Percentiles rank a stretch among this genome's conserved stretches.
These are phyloP conservation scores for Thermochaetoides thermophila DNA, from an alignment of 495 filamentous ascomycete genomes.

Conservation along the genomic window DNA sequence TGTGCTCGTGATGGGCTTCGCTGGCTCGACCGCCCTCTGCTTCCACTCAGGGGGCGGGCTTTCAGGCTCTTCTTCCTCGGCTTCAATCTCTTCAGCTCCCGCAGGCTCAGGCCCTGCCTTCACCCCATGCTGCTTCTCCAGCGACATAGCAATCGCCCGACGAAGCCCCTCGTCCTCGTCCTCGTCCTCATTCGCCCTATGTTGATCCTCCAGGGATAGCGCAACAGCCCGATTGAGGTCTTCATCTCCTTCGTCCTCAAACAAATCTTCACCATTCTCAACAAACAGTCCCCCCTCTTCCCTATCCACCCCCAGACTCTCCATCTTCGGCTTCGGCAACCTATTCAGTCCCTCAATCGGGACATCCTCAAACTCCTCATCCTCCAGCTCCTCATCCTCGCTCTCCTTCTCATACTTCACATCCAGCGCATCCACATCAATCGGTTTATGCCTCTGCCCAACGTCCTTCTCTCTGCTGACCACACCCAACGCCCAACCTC, in stretches of 20 bases:
- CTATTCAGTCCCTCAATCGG: constrained; percentile 88
- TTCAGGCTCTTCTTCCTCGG: constrained; percentile 32
- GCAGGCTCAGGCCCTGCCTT: too few relatives aligned
- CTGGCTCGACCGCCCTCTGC: constrained; percentile 37
- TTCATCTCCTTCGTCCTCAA: constrained; percentile 51
- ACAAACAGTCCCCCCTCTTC: constrained; percentile 51
- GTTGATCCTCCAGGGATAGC: constrained; percentile 50
- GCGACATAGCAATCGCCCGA: constrained; percentile 68
- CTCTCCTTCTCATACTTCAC: constrained; percentile 41
- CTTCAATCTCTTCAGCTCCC: constrained; percentile 21
- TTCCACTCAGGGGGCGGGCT: constrained; percentile 36
- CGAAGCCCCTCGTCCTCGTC: constrained; percentile 63
- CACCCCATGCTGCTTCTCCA: constrained; percentile 33
- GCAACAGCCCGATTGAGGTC: constrained; percentile 71
- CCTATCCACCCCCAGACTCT: not conserved
- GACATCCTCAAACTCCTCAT: constrained; percentile 82
- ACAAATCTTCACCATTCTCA: constrained; percentile 20
- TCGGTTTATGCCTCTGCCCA: constrained; percentile 64
- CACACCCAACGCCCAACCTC: constrained; percentile 93
- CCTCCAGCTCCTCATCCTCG: constrained; percentile 53
- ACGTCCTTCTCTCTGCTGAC: constrained; percentile 65
- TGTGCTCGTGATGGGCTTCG: constrained; percentile 35
- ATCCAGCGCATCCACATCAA: constrained; percentile 70
- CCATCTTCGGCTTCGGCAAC: constrained; percentile 45
- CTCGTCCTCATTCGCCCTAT: constrained; percentile 44